Evolutionary conservation across 129 eudicot genomes (phyloP).

Genomic region (Solidago caesia): DNA sequence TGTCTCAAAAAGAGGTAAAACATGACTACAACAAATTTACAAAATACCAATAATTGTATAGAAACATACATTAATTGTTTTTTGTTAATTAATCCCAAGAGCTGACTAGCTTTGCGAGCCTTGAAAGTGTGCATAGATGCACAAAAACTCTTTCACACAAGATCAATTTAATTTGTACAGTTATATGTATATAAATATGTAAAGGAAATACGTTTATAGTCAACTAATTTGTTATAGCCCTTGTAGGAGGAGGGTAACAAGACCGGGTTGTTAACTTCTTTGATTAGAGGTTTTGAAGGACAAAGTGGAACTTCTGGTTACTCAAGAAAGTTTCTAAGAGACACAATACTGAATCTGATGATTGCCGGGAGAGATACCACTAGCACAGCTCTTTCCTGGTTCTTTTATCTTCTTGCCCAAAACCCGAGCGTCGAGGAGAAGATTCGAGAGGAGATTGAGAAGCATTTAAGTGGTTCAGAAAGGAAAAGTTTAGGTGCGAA

Average conservation of each 20-base stretch:
- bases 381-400: constrained; percentile 45
- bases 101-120: too few species aligned
- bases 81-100: too few species aligned
- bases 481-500: not conserved
- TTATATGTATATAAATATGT: too few species aligned
- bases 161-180: too few species aligned
- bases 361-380: constrained; percentile 51
- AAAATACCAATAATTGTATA: too few species aligned
- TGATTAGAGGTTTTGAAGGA: not conserved
- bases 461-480: not conserved
- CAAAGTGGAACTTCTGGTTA: not conserved
- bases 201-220: too few species aligned
- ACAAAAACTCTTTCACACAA: too few species aligned
- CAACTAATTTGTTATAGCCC: too few species aligned
- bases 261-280: not conserved
- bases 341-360: constrained; percentile 31
- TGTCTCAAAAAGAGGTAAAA: not conserved
- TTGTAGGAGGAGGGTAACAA: not conserved
- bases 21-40: too few species aligned
- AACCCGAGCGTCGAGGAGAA: constrained; percentile 35
- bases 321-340: constrained; percentile 26
- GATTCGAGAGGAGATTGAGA: constrained; percentile 36
- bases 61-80: too few species aligned
- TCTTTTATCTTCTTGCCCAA: constrained; percentile 38
- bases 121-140: too few species aligned